Base-by-base conservation (phyloP, 2,329 filamentous ascomycete species). In the Penicillium sp. region DNA sequence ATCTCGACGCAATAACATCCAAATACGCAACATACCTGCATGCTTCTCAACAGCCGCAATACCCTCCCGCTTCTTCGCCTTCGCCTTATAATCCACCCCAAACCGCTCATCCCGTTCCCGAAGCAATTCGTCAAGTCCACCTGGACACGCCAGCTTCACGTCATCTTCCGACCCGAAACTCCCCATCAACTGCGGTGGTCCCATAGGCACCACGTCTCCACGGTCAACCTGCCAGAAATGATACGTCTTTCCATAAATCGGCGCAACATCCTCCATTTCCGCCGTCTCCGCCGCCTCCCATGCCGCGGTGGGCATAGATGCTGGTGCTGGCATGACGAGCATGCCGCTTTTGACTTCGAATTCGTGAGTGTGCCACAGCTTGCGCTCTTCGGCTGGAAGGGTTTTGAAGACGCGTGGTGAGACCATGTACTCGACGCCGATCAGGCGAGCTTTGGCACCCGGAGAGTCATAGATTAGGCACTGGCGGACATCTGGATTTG, bases 401-500 rank as follows among this genome's bases (percentile, higher is more conserved):
- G 83, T 84, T 37, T 83, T 79, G 76, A 88, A 96, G 0, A 95
- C 77, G 3, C 79, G 78, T 0, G 86, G 83, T 0, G 87, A 87
- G 66, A 96, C 87, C 90, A 95, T 93, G 79, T 96, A 96, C 73
- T 96, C 91, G 65, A 96, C 82, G 9, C 91, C 91, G 59, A 96
- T 90, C 19, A 96, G 82, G 0, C 88, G 84, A 0, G 90, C 90
- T 26, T 84, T 83, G 8, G 84, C 79, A 0, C 81, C 79, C 0
- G 87, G 81, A 0, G 85, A 84, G 74, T 96, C 91, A 77, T 95
- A 96, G 60, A 96, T 83, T 29, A 96, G 84, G 72, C 91, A 96
- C 79, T 96, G 91, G 4, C 91, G 84, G 55, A 96, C 82, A 60
- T 95, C 90, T 78, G 71, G 7, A 21, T 13, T 29, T 43, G 47